Percentiles rank a stretch among this genome's conserved stretches.
Evolutionary conservation across 169 alveolate genomes (phyloP).

Genomic region (Eimeria necatrix): DNA sequence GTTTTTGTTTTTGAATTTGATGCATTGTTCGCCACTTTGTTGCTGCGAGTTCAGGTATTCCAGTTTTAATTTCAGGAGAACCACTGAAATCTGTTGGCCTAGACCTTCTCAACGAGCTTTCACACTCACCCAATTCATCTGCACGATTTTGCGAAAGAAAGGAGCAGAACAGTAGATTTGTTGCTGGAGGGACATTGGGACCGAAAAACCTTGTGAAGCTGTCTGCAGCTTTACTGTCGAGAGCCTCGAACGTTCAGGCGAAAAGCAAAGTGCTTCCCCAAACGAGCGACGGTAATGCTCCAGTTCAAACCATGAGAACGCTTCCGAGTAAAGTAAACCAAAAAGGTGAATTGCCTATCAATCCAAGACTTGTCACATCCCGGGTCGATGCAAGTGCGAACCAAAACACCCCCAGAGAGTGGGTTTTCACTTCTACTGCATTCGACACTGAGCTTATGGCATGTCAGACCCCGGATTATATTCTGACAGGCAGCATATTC

Average conservation of each 20-base stretch:
- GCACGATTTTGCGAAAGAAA: not conserved
- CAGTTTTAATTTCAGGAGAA: not conserved
- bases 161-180: not conserved
- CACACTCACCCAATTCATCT: not conserved
- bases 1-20: not conserved
- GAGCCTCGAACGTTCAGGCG: not conserved
- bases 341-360: not conserved
- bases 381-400: not conserved
- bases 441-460: constrained; percentile 47
- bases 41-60: not conserved
- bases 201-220: not conserved
- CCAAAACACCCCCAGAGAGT: not conserved
- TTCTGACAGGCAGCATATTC: constrained; percentile 27
- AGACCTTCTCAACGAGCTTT: not conserved
- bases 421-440: constrained; percentile 28
- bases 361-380: not conserved
- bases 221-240: constrained; percentile 5
- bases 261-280: not conserved
- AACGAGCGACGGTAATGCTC: too few relatives aligned
- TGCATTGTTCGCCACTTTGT: too few relatives aligned
- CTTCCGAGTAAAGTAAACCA: not conserved
- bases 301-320: not conserved
- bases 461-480: not conserved
- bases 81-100: not conserved
- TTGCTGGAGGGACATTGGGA: not conserved